These are phyloP conservation scores for Suhomyces chickasaworum DNA, from an alignment of 1,139 yeast species.

Conservation along the genomic window DNA sequence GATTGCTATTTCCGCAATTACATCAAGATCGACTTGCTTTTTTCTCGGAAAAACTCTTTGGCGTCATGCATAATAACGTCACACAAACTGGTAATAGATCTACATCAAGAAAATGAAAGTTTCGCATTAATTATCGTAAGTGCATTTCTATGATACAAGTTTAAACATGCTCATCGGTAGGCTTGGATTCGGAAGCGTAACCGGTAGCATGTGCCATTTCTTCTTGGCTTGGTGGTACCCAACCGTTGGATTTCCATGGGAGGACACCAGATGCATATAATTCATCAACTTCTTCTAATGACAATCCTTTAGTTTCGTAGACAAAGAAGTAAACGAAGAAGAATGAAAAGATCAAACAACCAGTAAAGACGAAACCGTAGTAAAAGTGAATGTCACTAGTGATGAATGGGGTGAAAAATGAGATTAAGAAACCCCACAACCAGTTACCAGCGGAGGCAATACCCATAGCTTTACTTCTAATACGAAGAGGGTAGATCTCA, in stretches of 20 bases:
- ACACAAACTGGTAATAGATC: neutral
- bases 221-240: constrained; percentile 45
- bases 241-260: constrained; percentile 50
- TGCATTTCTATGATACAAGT: constrained; percentile 1
- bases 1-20: neutral
- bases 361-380: constrained; percentile 78
- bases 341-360: constrained; percentile 61
- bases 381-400: constrained; percentile 53
- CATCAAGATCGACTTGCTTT: neutral
- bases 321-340: constrained; percentile 66
- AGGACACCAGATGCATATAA: constrained; percentile 50
- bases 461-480: constrained; percentile 79
- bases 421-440: constrained; percentile 77
- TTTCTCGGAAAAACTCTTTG: neutral
- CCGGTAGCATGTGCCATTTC: constrained; percentile 34
- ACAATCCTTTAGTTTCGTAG: constrained; percentile 73
- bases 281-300: constrained; percentile 74
- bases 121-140: constrained; percentile 1
- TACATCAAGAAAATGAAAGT: neutral
- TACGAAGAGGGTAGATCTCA: constrained; percentile 77
- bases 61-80: neutral
- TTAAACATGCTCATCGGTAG: constrained; percentile 23
- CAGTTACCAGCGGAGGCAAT: constrained; percentile 76
- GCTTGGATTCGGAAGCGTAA: constrained; percentile 31
- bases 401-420: constrained; percentile 73